Conservation (phyloP, 192 early-diverging fungal species). For the Backusella circina region DNA sequence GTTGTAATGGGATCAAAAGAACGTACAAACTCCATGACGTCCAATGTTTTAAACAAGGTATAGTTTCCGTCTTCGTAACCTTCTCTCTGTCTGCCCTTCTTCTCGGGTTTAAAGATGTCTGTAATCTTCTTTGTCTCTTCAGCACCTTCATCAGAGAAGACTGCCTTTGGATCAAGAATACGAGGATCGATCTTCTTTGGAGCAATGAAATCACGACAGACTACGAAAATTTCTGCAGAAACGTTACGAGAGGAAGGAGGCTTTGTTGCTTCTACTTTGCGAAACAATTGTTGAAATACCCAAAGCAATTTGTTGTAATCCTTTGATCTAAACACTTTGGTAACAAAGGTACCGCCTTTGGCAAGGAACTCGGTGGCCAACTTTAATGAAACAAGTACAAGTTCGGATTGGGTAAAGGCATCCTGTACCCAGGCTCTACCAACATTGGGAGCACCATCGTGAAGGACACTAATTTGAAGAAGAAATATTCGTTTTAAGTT, state of each 20-base stretch:
- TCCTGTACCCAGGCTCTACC: constrained; percentile 95
- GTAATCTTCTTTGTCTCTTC: constrained; percentile 40
- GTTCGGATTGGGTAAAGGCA: constrained; percentile 93
- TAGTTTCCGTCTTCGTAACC: constrained; percentile 98
- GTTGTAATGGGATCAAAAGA: constrained; percentile 72
- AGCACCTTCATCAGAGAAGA: constrained; percentile 89
- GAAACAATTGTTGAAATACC: constrained; percentile 97
- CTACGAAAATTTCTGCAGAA: constrained; percentile 99
- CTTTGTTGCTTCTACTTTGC: constrained; percentile 97
- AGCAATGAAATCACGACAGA: constrained; percentile 89
- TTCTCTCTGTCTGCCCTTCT: constrained; percentile 86
- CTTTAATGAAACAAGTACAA: constrained; percentile 88
- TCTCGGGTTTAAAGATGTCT: constrained; percentile 92
- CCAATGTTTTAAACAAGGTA: constrained; percentile 73
- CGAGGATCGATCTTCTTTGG: constrained; percentile 94
- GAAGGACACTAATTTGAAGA: constrained; percentile 65
- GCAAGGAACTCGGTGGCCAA: constrained; percentile 90
- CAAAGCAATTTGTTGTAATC: constrained; percentile 99
- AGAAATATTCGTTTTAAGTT: not conserved
- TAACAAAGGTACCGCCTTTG: constrained; percentile 93
- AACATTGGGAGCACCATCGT: constrained; percentile 99
- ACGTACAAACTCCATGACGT: constrained; percentile 78
- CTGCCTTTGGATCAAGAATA: constrained; percentile 89
- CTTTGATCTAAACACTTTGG: constrained; percentile 98
- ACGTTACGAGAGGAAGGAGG: constrained; percentile 96